Percentiles rank a stretch among this genome's conserved stretches.
phyloP scores from a whole-genome alignment of 2,329 filamentous ascomycete species.

The Knufia petricola region DNA sequence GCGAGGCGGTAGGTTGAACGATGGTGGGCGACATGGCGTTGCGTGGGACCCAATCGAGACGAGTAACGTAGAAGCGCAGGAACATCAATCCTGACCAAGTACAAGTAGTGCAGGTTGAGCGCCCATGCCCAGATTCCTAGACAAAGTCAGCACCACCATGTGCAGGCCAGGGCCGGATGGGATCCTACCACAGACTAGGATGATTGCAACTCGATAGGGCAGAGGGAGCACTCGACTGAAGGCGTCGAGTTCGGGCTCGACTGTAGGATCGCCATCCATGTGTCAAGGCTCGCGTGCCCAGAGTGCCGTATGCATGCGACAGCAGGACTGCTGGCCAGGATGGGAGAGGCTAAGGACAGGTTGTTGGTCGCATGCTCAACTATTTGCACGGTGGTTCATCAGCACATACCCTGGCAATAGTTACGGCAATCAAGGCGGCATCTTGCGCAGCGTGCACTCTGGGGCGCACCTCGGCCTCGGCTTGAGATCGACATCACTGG shows the following conservation, averaged over 20 bases:
- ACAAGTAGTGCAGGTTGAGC: slow-evolving; percentile 79
- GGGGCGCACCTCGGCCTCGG: no score
- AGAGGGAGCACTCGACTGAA: slow-evolving; percentile 82
- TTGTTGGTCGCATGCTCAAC: slow-evolving; percentile 6
- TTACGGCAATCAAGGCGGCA: slow-evolving; percentile 11
- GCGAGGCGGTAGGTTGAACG: slow-evolving; percentile 79
- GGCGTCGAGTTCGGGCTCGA: slow-evolving; percentile 52
- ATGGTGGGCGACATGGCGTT: slow-evolving; percentile 64
- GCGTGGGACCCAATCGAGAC: slow-evolving; percentile 48
- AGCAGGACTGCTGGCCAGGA: no score
- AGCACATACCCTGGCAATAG: no score
- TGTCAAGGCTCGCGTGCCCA: slow-evolving; percentile 2
- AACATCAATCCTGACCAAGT: slow-evolving; percentile 73
- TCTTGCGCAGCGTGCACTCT: slow-evolving; percentile 7
- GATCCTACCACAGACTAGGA: slow-evolving; percentile 67
- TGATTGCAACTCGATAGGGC: slow-evolving; percentile 78
- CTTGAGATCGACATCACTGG: no score
- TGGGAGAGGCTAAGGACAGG: no score
- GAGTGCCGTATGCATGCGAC: no score
- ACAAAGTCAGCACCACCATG: slow-evolving; percentile 6
- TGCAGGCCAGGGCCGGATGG: slow-evolving; percentile 21
- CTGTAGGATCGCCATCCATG: slow-evolving; percentile 23
- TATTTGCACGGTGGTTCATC: background rate
- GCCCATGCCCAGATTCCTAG: slow-evolving; percentile 92
- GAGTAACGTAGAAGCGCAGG: slow-evolving; percentile 81